Percentiles rank a stretch among this genome's conserved stretches.
These are phyloP conservation scores for Saturnispora gosingensis DNA, from an alignment of 805 yeast species.

Conservation along the genomic window DNA sequence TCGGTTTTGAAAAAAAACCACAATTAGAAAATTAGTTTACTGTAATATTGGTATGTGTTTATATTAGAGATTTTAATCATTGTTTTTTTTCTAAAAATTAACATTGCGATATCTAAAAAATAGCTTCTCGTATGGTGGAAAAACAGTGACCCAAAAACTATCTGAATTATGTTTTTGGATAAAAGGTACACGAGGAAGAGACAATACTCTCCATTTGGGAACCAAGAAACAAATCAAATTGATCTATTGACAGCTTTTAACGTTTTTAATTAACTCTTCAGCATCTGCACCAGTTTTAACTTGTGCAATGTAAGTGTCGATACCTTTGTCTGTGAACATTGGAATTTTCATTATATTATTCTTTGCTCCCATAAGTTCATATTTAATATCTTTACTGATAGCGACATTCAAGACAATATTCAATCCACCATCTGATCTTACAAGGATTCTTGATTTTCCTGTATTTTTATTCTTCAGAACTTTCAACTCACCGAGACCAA, in stretches of 20 bases:
- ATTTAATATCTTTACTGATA: conserved; percentile 49
- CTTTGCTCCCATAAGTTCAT: conserved; percentile 47
- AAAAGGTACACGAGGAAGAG: not conserved
- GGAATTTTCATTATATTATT: conserved; percentile 64
- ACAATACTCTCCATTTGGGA: not conserved
- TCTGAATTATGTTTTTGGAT: not conserved
- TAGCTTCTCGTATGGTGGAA: not conserved
- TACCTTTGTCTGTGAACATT: conserved; percentile 44
- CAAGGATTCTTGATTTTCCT: conserved; percentile 56
- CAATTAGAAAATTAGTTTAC: not conserved
- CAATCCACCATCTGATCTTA: conserved; percentile 85
- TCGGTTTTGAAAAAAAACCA: conserved; percentile 26
- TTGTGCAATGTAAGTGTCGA: conserved; percentile 60
- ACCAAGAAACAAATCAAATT: not conserved
- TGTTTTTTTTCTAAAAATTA: not conserved
- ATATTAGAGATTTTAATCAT: not conserved
- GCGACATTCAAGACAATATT: conserved; percentile 64
- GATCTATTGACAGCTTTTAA: conserved; percentile 18
- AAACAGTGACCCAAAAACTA: not conserved
- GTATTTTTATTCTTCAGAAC: conserved; percentile 54
- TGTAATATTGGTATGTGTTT: not conserved
- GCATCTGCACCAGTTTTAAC: conserved; percentile 76
- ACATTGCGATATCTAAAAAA: not conserved
- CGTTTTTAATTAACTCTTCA: conserved; percentile 34
- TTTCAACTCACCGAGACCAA: conserved; percentile 80